Percentiles rank a stretch among this genome's conserved stretches.
phyloP scores from a whole-genome alignment of 495 filamentous ascomycete species.

The Podospora tetraspora region DNA sequence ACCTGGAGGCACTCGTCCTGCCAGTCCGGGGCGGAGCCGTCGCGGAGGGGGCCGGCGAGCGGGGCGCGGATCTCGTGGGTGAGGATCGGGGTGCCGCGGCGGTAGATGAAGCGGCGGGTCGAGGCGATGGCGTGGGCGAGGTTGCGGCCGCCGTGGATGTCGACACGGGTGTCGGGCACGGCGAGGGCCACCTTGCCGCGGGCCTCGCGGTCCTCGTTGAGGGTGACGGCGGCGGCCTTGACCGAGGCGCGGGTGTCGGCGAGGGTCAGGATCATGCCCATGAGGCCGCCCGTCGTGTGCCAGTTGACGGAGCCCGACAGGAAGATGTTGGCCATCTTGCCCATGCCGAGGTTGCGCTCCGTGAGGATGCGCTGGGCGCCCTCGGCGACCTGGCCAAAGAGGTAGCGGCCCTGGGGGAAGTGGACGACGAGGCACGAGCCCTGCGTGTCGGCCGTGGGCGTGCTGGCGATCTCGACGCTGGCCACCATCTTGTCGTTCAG shows the following conservation, averaged over 20 bases:
- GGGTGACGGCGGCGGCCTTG: slow-evolving; percentile 6
- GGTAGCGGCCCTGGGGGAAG: slow-evolving; percentile 71
- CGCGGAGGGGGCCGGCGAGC: slow-evolving; percentile 32
- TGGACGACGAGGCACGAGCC: slow-evolving; percentile 71
- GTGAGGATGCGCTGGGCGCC: slow-evolving; percentile 73
- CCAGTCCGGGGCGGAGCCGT: slow-evolving; percentile 54
- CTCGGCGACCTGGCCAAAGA: slow-evolving; percentile 82
- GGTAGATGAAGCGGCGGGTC: slow-evolving; percentile 81
- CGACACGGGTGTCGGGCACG: slow-evolving; percentile 36
- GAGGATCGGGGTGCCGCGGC: slow-evolving; percentile 67
- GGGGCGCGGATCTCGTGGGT: slow-evolving; percentile 60
- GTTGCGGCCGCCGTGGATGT: slow-evolving; percentile 74
- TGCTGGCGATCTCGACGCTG: slow-evolving; percentile 65
- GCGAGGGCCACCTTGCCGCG: slow-evolving; percentile 19
- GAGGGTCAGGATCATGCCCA: slow-evolving; percentile 77
- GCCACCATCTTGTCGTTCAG: slow-evolving; percentile 53
- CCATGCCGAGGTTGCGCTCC: slow-evolving; percentile 56
- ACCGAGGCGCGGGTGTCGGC: slow-evolving; percentile 53
- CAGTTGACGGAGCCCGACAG: slow-evolving; percentile 72
- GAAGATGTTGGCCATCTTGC: slow-evolving; percentile 67
- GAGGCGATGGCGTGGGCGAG: slow-evolving; percentile 73
- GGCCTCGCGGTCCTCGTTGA: slow-evolving; percentile 28
- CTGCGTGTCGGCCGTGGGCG: slow-evolving; percentile 86
- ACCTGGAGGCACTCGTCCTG: slow-evolving; percentile 69
- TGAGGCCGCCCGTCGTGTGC: slow-evolving; percentile 68